Evolutionary conservation across 2,329 filamentous ascomycete species (phyloP), one percentile per base, ranked within the genome.

Genomic region (Drechslerella coelobrocha): DNA sequence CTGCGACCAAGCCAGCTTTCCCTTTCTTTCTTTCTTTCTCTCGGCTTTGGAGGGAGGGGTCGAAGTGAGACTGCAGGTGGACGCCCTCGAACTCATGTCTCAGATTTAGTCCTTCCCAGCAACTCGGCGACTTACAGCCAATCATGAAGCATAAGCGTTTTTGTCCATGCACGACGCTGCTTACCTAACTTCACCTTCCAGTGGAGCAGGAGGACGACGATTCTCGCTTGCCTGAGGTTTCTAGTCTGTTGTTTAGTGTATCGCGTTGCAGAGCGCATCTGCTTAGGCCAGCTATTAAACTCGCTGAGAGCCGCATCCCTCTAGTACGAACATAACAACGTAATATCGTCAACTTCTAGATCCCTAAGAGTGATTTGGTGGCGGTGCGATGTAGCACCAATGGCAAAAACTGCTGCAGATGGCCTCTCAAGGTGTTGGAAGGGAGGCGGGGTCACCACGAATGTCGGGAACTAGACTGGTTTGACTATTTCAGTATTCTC

Each of bases 1-100:
- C n/a, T n/a, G n/a, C n/a, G n/a, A n/a, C 29, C 29, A 12, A 6
- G 6, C 12, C 29, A 12, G 29, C 27, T 37, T 23, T 53, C 17
- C 8, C 17, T 37, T 53, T 53, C 17, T 37, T 31, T 29, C 24
- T 37, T 31, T 17, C 37, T 34, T 21, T 19, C 50, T 34, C n/a
- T 53, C 52, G 39, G 39, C 48, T 39, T 50, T 59, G 37, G 55
- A 37, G 61, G 45, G 51, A 21, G 41, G 19, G 8, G 41, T 6
- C 9, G 41, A 45, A 52, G 56, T 68, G 63, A 68, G 63, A 68
- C 63, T 34, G 43, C 52, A 50, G 57, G 31, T 54, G 45, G 60
- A 39, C 62, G 41, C 27, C 54, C 62, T 68, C 51, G 63, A 68
- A 68, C 65, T 55, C 29, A 6, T 69, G 65, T 69, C 65, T 69